Conservation (phyloP, 2,329 filamentous ascomycete species). For the Fusarium pilosicola region DNA sequence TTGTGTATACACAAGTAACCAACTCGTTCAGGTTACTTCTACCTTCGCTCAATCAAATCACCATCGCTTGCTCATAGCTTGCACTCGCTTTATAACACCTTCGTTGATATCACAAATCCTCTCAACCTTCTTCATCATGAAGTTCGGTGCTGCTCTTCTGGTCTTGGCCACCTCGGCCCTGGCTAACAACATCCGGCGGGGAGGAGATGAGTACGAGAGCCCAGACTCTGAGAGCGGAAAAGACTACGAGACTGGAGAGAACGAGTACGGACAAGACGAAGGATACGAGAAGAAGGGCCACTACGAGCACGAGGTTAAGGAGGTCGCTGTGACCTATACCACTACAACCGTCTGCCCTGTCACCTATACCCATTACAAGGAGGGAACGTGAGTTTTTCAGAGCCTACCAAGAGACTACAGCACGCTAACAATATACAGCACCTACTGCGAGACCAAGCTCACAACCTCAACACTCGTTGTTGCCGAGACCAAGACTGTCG, state of each 20-base stretch:
- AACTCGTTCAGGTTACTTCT: constrained; percentile 48
- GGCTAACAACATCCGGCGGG: constrained; percentile 36
- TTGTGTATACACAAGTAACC: constrained; percentile 38
- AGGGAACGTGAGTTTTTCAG: constrained; percentile 52
- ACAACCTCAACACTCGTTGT: constrained; percentile 57
- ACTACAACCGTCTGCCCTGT: constrained; percentile 59
- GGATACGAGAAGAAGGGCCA: constrained; percentile 3
- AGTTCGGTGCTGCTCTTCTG: constrained; percentile 39
- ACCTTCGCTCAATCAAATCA: constrained; percentile 38
- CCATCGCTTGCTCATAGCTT: constrained; percentile 34
- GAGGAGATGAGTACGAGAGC: constrained; percentile 29
- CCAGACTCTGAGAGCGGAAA: constrained; percentile 15
- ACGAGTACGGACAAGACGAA: constrained; percentile 13
- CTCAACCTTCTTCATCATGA: constrained; percentile 36
- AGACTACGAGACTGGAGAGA: constrained; percentile 16
- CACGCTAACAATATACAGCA: constrained; percentile 45
- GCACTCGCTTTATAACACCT: constrained; percentile 31
- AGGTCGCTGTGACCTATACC: constrained; percentile 50
- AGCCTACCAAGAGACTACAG: background rate
- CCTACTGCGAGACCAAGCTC: constrained; percentile 54
- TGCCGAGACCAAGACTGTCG: constrained; percentile 53
- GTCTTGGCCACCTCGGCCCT: constrained; percentile 42
- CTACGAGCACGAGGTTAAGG: constrained; percentile 18
- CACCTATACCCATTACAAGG: constrained; percentile 53
- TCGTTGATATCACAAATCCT: constrained; percentile 25